Evolutionary conservation across 768 basidiomycete species (phyloP).

Genomic region (Suillus paluster): DNA sequence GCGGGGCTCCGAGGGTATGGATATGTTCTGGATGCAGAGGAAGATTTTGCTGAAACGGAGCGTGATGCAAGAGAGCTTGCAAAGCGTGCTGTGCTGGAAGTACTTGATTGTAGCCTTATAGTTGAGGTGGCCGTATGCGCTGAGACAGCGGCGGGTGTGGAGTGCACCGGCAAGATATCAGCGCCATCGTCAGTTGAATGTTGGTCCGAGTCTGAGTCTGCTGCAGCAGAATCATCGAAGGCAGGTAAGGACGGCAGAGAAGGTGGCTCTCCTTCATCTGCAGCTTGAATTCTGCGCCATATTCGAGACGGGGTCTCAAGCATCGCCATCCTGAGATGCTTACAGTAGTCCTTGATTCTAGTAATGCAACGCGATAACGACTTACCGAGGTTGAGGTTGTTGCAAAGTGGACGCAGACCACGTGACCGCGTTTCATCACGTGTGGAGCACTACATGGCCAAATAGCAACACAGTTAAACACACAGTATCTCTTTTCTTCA

Average conservation of each 20-base stretch:
- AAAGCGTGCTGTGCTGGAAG: constrained; percentile 54
- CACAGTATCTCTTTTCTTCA: too few relatives aligned
- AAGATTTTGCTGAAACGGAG: constrained; percentile 37
- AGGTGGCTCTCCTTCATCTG: constrained; percentile 78
- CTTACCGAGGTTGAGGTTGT: constrained; percentile 2
- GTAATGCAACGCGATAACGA: constrained; percentile 1
- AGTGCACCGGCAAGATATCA: constrained; percentile 61
- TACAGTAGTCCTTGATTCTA: background rate
- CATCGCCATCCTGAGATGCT: constrained; percentile 44
- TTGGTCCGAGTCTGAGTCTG: constrained; percentile 39
- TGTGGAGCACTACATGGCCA: background rate
- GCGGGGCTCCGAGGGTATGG: constrained; percentile 33
- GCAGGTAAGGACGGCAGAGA: constrained; percentile 78
- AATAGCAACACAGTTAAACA: too few relatives aligned
- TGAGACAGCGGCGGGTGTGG: constrained; percentile 60
- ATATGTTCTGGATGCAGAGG: constrained; percentile 39
- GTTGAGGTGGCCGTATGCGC: constrained; percentile 55
- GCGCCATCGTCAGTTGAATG: constrained; percentile 46
- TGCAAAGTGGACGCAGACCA: constrained; percentile 17
- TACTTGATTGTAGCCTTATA: constrained; percentile 53
- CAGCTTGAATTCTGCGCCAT: constrained; percentile 80
- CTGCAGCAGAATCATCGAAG: constrained; percentile 65
- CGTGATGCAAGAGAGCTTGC: constrained; percentile 56
- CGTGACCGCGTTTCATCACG: constrained; percentile 26
- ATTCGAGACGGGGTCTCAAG: constrained; percentile 85